Evolutionary conservation across 2,329 filamentous ascomycete species (phyloP), one percentile per base, ranked within the genome.

Genomic region (Orbilia blumenaviensis): DNA sequence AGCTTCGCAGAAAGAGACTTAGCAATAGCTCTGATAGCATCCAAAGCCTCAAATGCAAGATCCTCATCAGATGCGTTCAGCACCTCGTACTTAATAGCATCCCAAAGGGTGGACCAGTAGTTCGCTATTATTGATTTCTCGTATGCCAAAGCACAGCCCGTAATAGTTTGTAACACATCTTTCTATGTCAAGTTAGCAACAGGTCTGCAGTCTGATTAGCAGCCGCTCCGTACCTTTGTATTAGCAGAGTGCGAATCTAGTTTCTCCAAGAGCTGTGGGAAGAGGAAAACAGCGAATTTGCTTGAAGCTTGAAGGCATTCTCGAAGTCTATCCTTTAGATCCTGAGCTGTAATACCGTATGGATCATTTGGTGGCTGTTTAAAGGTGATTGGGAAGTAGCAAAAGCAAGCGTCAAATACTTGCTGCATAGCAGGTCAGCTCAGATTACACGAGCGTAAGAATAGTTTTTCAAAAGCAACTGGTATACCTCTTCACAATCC

Each of bases 371-470:
- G 89, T 0, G 89, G 89, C 9, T 89, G 89, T 79, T 88, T 86
- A 82, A 91, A 91, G 0, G 89, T 91, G 78, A 91, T 91, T 0
- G 89, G 89, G 80, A 91, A 91, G 81, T 91, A 91, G 79, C 90
- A 90, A 82, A 90, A 91, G 16, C 90, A 89, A 2, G 89, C 86
- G 78, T 91, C 89, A 80, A 91, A 91, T 48, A 91, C 84, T 29
- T 82, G 80, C 84, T 83, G 41, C 4, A 3, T 18, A 12, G 9
- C 10, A 29, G 2, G 66, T 46, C 12, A 25, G 38, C 48, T 74
- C 9, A 48, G 41, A 16, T 44, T 34, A 3, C 29, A 52, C 18
- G 9, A 5, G n/a, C n/a, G 18, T 21, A n/a, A 38, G 18, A 56
- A 25, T 9, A 38, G 25, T 9, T 10, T 3, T 10, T n/a, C 8